A percentile compares a stretch with the other conserved stretches of the same genome.
These are phyloP conservation scores for Phytophthora rubi DNA, from an alignment of 352 stramenopile species.

Conservation along the genomic window DNA sequence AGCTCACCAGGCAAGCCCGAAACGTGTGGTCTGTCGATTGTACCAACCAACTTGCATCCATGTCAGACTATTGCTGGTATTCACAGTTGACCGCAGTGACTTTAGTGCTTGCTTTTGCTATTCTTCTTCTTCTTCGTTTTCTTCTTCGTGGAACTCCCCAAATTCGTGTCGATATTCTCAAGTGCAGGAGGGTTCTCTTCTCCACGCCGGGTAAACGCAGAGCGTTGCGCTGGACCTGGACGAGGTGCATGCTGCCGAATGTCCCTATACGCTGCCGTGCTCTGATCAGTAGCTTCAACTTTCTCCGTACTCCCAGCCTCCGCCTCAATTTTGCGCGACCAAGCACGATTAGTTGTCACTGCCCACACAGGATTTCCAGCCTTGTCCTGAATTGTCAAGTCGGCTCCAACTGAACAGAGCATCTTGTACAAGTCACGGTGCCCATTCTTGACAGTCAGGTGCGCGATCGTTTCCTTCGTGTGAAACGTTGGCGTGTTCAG, in stretches of 20 bases:
- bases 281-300: not conserved
- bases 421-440: not conserved
- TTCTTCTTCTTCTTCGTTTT: not conserved
- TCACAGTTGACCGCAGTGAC: not conserved
- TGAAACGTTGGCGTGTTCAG: constrained; percentile 1
- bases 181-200: not conserved
- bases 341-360: not conserved
- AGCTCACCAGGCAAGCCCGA: too few species aligned
- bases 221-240: not conserved
- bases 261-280: not conserved
- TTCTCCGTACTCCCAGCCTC: not conserved
- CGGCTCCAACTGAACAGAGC: not conserved
- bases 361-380: not conserved
- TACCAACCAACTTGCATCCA: too few species aligned
- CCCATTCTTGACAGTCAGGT: not conserved
- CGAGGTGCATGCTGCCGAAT: not conserved
- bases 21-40: not conserved
- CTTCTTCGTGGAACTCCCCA: not conserved
- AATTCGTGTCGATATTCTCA: not conserved
- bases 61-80: too few species aligned
- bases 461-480: constrained; percentile 2
- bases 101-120: not conserved
- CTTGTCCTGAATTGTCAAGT: constrained; percentile 1
- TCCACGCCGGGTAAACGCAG: not conserved
- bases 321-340: not conserved